A percentile compares a stretch with the other conserved stretches of the same genome.
These are phyloP conservation scores for Strigomonas oncopelti DNA, from an alignment of 208 protist species.

Conservation along the genomic window DNA sequence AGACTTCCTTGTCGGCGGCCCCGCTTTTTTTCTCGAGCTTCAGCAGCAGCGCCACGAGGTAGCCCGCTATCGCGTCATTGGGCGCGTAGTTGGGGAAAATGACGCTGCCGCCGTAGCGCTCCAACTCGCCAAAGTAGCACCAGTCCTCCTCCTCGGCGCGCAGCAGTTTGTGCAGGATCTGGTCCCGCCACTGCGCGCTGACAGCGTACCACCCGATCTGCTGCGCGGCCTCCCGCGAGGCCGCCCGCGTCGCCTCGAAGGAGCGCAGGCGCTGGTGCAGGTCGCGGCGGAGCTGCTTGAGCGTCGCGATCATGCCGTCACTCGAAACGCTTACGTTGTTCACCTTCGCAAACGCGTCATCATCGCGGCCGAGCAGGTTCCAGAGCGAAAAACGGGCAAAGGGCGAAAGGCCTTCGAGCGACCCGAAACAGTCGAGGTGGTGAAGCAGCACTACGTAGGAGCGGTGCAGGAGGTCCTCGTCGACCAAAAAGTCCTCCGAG, in stretches of 20 bases:
- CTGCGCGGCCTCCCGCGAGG: slow-evolving; percentile 41
- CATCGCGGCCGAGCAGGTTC: slow-evolving; percentile 65
- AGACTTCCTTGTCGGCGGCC: slow-evolving; percentile 24
- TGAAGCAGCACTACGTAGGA: slow-evolving; percentile 54
- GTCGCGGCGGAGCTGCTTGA: slow-evolving; percentile 24
- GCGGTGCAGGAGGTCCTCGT: slow-evolving; percentile 80
- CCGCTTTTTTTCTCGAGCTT: slow-evolving; percentile 38
- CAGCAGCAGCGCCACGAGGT: slow-evolving; percentile 42
- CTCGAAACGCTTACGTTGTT: slow-evolving; percentile 28
- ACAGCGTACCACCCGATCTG: slow-evolving; percentile 76
- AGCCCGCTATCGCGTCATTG: slow-evolving; percentile 22
- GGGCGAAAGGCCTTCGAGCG: slow-evolving; percentile 58
- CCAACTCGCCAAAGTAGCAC: slow-evolving; percentile 56
- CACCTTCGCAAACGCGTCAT: slow-evolving; percentile 38
- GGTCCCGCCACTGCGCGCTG: slow-evolving; percentile 84
- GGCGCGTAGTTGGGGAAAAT: slow-evolving; percentile 76
- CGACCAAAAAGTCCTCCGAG: slow-evolving; percentile 80
- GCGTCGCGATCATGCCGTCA: slow-evolving; percentile 23
- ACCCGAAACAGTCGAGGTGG: slow-evolving; percentile 71
- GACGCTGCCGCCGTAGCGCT: slow-evolving; percentile 20
- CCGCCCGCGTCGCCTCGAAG: slow-evolving; percentile 33
- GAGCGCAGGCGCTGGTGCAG: slow-evolving; percentile 18
- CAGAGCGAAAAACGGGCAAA: slow-evolving; percentile 70
- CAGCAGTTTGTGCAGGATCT: slow-evolving; percentile 53
- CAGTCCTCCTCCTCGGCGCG: slow-evolving; percentile 68